Evolutionary conservation across 73 alveolate genomes (phyloP).

Genomic region (Paramecium primaurelia): DNA sequence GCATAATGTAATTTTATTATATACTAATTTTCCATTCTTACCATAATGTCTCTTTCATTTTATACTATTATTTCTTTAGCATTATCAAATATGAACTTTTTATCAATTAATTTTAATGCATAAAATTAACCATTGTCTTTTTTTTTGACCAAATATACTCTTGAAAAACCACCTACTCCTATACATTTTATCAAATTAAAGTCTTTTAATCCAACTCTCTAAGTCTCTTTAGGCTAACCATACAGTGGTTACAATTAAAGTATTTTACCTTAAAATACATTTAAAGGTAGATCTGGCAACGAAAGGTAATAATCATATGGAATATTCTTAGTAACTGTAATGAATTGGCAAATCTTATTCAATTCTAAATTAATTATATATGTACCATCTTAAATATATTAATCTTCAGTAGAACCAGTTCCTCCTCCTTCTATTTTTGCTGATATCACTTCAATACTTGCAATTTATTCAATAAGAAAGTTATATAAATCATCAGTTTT

Average conservation of each 20-base stretch:
- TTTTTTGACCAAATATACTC: constrained; percentile 76
- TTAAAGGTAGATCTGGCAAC: background rate
- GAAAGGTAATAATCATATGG: constrained; percentile 32
- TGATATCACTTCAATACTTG: background rate
- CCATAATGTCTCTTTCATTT: constrained; percentile 70
- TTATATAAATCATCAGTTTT: constrained; percentile 21
- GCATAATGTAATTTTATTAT: constrained; percentile 74
- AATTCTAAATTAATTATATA: background rate
- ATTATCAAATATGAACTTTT: constrained; percentile 68
- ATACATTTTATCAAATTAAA: constrained; percentile 71
- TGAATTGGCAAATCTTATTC: constrained; percentile 14
- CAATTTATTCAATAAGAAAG: background rate
- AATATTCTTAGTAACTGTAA: background rate
- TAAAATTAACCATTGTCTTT: constrained; percentile 81
- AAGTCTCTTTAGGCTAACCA: background rate
- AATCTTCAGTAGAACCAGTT: background rate
- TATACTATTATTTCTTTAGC: constrained; percentile 63
- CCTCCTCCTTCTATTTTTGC: background rate
- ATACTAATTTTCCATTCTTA: constrained; percentile 66
- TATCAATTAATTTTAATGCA: constrained; percentile 81
- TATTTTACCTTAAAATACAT: constrained; percentile 7
- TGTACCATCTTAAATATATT: constrained; percentile 7
- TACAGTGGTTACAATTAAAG: background rate
- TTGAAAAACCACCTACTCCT: constrained; percentile 91
- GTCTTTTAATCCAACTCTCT: constrained; percentile 44